These are phyloP conservation scores for Fusarium verrucosum DNA, from an alignment of 2,329 filamentous ascomycete species.

Conservation along the genomic window DNA sequence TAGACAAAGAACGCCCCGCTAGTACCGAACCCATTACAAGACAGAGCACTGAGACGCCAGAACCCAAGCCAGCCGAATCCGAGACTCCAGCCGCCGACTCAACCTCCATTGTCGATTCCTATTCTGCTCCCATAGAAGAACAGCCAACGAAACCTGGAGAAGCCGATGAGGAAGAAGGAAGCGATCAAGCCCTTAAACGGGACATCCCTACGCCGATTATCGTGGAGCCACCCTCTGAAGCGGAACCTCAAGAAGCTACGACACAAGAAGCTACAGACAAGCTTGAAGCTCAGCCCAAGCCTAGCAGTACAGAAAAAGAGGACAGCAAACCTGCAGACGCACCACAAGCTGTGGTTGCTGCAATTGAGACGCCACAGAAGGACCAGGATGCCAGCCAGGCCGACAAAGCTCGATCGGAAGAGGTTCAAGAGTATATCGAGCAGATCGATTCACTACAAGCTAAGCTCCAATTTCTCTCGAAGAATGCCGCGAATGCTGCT, in stretches of 20 bases:
- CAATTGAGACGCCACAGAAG: neutral
- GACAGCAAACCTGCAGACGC: neutral
- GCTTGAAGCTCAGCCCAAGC: neutral
- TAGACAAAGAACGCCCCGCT: slow-evolving; percentile 38
- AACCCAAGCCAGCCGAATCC: slow-evolving; percentile 22
- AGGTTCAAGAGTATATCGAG: slow-evolving; percentile 84
- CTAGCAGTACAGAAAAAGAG: neutral
- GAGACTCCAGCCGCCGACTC: slow-evolving; percentile 5
- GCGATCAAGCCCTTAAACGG: neutral
- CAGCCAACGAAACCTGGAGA: neutral
- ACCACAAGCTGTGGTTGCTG: neutral
- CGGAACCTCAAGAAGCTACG: neutral
- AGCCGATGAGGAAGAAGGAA: neutral
- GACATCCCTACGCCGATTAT: slow-evolving; percentile 8
- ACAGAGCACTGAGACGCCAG: slow-evolving; percentile 20
- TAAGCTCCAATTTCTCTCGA: slow-evolving; percentile 88
- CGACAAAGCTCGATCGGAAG: slow-evolving; percentile 70
- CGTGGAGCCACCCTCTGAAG: slow-evolving; percentile 9
- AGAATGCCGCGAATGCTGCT: slow-evolving; percentile 79
- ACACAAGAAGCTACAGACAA: slow-evolving; percentile 1
- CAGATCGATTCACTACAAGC: slow-evolving; percentile 91
- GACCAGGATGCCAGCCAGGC: slow-evolving; percentile 40
- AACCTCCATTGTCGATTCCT: neutral
- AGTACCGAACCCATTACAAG: slow-evolving; percentile 30
- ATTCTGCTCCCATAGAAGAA: neutral